phyloP scores from a whole-genome alignment of 2,329 filamentous ascomycete species.

The Phyllosticta citribraziliensis region DNA sequence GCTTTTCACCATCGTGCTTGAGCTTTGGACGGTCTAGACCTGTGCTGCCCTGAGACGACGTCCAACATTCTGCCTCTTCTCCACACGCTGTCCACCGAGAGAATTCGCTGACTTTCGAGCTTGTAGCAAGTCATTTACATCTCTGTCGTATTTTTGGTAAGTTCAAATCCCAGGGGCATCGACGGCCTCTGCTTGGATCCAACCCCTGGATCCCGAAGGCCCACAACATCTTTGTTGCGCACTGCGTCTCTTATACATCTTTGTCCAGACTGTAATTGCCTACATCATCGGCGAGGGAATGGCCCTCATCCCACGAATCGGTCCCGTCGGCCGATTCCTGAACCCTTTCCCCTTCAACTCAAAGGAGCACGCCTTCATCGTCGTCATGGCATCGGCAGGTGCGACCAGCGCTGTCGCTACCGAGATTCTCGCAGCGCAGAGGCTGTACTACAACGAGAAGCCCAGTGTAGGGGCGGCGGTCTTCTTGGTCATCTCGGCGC shows the following conservation, averaged over 20 bases:
- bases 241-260: too few relatives aligned
- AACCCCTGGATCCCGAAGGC: too few relatives aligned
- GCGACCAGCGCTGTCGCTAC: constrained; percentile 6
- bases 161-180: neutral
- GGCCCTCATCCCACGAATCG: constrained; percentile 28
- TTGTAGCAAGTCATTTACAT: constrained; percentile 32
- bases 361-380: constrained; percentile 25
- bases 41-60: too few relatives aligned
- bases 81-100: too few relatives aligned
- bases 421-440: constrained; percentile 9
- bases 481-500: constrained; percentile 11
- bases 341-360: constrained; percentile 30
- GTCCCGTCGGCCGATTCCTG: constrained; percentile 26
- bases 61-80: too few relatives aligned
- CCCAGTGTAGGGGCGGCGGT: constrained; percentile 1
- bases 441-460: constrained; percentile 8
- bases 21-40: too few relatives aligned
- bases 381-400: constrained; percentile 11
- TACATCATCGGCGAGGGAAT: constrained; percentile 35
- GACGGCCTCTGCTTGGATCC: too few relatives aligned
- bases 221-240: too few relatives aligned
- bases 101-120: neutral
- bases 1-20: too few relatives aligned
- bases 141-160: constrained; percentile 33
- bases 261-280: constrained; percentile 27